A percentile compares a stretch with the other conserved stretches of the same genome.
These are phyloP conservation scores for Neofusicoccum laricinum DNA, from an alignment of 2,329 filamentous ascomycete species.

Conservation along the genomic window DNA sequence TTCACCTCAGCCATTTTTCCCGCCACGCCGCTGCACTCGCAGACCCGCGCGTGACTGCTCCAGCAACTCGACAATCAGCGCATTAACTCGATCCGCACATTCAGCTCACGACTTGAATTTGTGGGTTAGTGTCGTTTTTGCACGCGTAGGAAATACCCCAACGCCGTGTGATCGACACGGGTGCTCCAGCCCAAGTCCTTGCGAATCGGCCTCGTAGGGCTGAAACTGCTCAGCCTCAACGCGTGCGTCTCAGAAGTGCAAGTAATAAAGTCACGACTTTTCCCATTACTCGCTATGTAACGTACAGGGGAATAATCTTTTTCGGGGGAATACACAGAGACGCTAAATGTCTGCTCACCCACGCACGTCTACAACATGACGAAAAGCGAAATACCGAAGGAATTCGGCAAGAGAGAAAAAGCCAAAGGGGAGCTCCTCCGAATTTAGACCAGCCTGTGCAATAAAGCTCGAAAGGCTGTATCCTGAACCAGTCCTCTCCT, in stretches of 20 bases:
- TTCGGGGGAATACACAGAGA: constrained; percentile 12
- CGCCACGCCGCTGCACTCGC: not conserved
- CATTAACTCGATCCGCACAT: too few species aligned
- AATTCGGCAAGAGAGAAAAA: constrained; percentile 9
- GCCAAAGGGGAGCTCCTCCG: constrained; percentile 12
- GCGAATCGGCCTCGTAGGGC: constrained; percentile 1
- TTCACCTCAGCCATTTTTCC: not conserved
- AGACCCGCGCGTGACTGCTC: not conserved
- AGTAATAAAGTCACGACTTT: constrained; percentile 9
- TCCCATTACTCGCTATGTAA: constrained; percentile 14
- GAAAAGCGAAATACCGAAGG: not conserved
- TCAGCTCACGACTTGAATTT: too few species aligned
- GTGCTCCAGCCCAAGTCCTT: not conserved
- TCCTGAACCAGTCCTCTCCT: constrained; percentile 7
- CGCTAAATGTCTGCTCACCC: constrained; percentile 13
- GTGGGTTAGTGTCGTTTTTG: too few species aligned
- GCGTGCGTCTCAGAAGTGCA: not conserved
- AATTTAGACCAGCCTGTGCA: constrained; percentile 4
- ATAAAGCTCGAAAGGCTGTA: not conserved
- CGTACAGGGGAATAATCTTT: constrained; percentile 14
- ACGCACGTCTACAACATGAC: constrained; percentile 2
- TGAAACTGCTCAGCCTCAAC: constrained; percentile 6
- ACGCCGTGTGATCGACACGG: not conserved
- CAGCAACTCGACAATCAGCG: not conserved
- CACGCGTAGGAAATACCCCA: not conserved